Base-by-base conservation (phyloP, 2,329 filamentous ascomycete genomes). In the Epichloe gansuensis region DNA sequence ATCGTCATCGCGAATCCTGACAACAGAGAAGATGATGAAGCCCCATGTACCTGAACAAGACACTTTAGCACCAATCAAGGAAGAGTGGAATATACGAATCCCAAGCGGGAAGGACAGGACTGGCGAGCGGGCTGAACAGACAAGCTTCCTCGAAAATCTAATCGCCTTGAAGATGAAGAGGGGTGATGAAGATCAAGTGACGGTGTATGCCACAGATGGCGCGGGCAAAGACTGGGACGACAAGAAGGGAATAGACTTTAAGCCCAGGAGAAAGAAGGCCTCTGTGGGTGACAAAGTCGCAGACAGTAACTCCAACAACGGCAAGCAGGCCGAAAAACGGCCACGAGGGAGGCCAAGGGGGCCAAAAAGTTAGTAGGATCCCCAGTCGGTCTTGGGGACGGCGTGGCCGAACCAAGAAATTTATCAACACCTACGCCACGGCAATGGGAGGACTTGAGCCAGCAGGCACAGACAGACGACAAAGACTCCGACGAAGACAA, bases 121-220 rank as follows among this genome's bases (percentile, higher is more conserved):
- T 3, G 76, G 75, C 25, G 72, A 73, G 58, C 68, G 75, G 41
- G 69, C 71, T 28, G 70, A 72, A 17, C 72, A 75, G 58, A 72
- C 73, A 5, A 65, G 74, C 8, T 89, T 89, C 61, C 67, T 89
- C 1, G 79, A 85, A 59, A 78, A 79, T 31, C 62, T 90, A 25
- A 84, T 83, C 58, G 74, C 76, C 12, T 66, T 85, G 50, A 89
- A 89, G 65, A 75, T 74, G 48, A 73, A 74, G 31, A 81, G 75
- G 58, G 83, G 82, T 7, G 83, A 88, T 64, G 72, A 65, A 17
- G 85, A 88, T 61, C 69, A 78, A 15, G 82, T 87, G 28, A 85
- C 82, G 0, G 73, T 83, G 4, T 75, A 78, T 62, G 76, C 77
- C 5, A 63, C 67, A 28, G 71, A 74, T 41, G 72, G 71, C 35